Base-by-base conservation (phyloP, 805 yeast genomes). In the Wickerhamomyces subpelliculosus region DNA sequence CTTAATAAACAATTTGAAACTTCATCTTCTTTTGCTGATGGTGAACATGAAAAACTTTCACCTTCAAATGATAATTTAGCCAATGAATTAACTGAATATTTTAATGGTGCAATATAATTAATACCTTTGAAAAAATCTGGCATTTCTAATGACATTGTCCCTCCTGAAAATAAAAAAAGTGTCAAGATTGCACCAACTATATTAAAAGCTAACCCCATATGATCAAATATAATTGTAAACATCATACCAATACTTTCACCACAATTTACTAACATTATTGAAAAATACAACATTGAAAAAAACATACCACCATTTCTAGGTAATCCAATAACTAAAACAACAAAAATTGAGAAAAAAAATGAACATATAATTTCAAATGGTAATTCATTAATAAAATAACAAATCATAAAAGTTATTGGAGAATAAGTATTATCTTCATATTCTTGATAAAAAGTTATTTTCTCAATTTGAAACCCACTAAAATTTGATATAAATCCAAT, bases 171-270 rank as follows among this genome's bases (percentile, higher is more conserved):
- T 5, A 83, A 75, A 6, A 90, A 93, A 35, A 85, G 61, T 3
- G 86, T 75, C 37, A 84, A 62, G 22, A 83, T 55, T 8, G 78
- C 70, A 1, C 89, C 73, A 26, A 87, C 76, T 4, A 84, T 60
- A 54, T 83, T 84, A 14, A 84, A 78, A 0, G 93, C 94, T 51
- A 86, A 75, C 0, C 95, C 95, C 24, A 86, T 72, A 49, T 86
- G 87, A 34, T 66, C 61, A 50, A 87, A 80, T 1, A 82, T 48
- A 4, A 89, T 79, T 51, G 84, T 85, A 41, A 87, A 82, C 35
- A 84, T 69, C 7, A 87, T 83, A 0, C 96, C 96, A 24, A 87
- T 64, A 7, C 90, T 80, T 55, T 87, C 96, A 26, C 96, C 96
- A 43, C 45, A 79, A 76, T 14, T 80, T 72, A 19, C 78, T 69